Evolutionary conservation across 139 green algal genomes (phyloP).

Genomic region (Yamagishiella unicocca): DNA sequence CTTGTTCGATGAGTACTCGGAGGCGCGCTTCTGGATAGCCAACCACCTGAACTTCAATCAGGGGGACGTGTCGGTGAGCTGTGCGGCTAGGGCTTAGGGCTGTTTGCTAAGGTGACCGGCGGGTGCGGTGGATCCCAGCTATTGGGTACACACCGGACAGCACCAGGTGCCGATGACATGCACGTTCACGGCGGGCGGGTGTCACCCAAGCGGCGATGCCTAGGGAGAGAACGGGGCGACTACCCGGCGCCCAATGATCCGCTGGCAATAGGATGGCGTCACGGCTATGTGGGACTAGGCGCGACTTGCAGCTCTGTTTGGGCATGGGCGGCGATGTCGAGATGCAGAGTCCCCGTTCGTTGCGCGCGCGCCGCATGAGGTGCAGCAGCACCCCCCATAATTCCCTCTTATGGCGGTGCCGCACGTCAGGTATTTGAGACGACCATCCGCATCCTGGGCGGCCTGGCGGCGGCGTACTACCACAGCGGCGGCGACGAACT

Average conservation of each 20-base stretch:
- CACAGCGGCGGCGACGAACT: conserved; percentile 69
- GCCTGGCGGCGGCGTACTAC: conserved; percentile 87
- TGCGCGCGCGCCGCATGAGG: too few relatives aligned
- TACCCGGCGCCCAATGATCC: too few relatives aligned
- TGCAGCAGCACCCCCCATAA: background rate
- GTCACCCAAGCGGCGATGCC: too few relatives aligned
- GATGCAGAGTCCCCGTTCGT: background rate
- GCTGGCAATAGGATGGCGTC: background rate
- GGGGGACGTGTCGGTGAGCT: conserved; percentile 38
- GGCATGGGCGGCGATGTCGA: background rate
- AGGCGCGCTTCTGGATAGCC: conserved; percentile 74
- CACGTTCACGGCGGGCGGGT: too few relatives aligned
- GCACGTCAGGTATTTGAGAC: conserved; percentile 86
- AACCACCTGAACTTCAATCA: conserved; percentile 64
- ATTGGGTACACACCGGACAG: too few relatives aligned
- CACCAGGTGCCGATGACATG: too few relatives aligned
- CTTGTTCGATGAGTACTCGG: conserved; percentile 63
- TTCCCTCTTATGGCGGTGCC: background rate
- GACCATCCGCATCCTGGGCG: conserved; percentile 94
- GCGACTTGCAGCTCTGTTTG: background rate
- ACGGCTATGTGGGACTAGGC: background rate
- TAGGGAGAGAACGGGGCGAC: background rate
- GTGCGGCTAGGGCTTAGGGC: background rate
- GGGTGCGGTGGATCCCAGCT: background rate
- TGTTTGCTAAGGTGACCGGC: background rate